Evolutionary conservation across 2,329 filamentous ascomycete species (phyloP).

Genomic region (Aureobasidium sp.): DNA sequence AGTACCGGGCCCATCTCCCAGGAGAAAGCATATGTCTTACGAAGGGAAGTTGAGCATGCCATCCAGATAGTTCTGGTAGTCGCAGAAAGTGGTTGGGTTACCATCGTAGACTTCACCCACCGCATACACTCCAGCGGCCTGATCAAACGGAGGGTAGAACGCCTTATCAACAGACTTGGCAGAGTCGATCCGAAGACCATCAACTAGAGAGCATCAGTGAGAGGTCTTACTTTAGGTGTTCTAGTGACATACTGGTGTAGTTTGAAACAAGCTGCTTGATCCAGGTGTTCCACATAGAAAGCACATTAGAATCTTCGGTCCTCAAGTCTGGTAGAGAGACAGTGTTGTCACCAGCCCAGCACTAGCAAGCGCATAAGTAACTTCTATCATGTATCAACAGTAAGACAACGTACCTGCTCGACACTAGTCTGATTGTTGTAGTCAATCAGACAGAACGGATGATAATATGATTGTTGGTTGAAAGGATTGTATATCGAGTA

Average conservation of each 20-base stretch:
- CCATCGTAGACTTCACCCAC: slow-evolving; percentile 40
- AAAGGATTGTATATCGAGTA: slow-evolving; percentile 35
- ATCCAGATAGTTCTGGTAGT: slow-evolving; percentile 35
- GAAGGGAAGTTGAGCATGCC: slow-evolving; percentile 42
- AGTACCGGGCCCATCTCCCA: slow-evolving; percentile 20
- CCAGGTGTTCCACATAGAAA: slow-evolving; percentile 50
- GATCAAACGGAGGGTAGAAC: slow-evolving; percentile 34
- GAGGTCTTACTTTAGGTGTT: neutral
- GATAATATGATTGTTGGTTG: slow-evolving; percentile 35
- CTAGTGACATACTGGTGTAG: slow-evolving; percentile 39
- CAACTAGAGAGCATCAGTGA: slow-evolving; percentile 31
- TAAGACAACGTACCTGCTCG: slow-evolving; percentile 19
- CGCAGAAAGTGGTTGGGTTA: slow-evolving; percentile 30
- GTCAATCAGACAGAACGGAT: slow-evolving; percentile 51
- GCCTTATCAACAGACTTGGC: slow-evolving; percentile 36
- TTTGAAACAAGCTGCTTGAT: slow-evolving; percentile 51
- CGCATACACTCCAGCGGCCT: slow-evolving; percentile 29
- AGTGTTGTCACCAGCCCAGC: slow-evolving; percentile 39
- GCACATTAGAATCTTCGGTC: slow-evolving; percentile 46
- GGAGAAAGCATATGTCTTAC: slow-evolving; percentile 17
- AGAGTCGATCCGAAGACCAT: slow-evolving; percentile 45
- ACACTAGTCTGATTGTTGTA: slow-evolving; percentile 41
- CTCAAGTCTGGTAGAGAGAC: slow-evolving; percentile 54
- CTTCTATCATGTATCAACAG: accelerated
- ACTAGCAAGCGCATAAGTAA: neutral